phyloP scores from a whole-genome alignment of 176 grass and related monocot genomes.

The Aegilops sharonensis region DNA sequence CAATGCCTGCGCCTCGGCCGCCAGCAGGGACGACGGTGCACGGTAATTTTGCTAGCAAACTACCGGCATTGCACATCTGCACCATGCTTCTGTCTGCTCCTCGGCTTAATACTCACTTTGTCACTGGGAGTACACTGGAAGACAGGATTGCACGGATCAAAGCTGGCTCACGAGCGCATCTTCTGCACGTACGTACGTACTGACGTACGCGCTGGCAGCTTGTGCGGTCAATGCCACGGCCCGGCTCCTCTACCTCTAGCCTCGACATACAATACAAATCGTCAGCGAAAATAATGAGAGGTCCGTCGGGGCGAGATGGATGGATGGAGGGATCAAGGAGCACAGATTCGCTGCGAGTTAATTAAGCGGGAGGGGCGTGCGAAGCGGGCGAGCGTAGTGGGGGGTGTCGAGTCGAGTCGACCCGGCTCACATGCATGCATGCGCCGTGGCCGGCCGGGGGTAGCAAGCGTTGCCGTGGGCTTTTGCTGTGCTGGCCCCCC shows the following conservation, averaged over 20 bases:
- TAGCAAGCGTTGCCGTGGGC: background rate
- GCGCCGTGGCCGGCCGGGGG: conserved; percentile 5
- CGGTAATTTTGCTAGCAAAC: background rate
- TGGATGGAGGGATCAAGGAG: background rate
- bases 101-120: background rate
- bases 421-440: conserved; percentile 30
- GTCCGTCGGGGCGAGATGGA: background rate
- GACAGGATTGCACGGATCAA: background rate
- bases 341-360: conserved; percentile 15
- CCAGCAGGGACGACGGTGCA: background rate
- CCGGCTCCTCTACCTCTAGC: background rate
- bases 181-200: conserved; percentile 1
- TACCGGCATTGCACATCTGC: background rate
- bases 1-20: background rate
- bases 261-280: background rate
- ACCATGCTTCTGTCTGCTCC: background rate
- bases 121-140: background rate
- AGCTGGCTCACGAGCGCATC: background rate
- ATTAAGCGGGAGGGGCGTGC: conserved; percentile 11
- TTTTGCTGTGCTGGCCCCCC: background rate
- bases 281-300: background rate
- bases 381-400: background rate
- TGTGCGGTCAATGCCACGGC: conserved; percentile 22
- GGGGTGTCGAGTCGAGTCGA: background rate
- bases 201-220: background rate